These are phyloP conservation scores for Suillus plorans DNA, from an alignment of 768 basidiomycete species.

Conservation along the genomic window DNA sequence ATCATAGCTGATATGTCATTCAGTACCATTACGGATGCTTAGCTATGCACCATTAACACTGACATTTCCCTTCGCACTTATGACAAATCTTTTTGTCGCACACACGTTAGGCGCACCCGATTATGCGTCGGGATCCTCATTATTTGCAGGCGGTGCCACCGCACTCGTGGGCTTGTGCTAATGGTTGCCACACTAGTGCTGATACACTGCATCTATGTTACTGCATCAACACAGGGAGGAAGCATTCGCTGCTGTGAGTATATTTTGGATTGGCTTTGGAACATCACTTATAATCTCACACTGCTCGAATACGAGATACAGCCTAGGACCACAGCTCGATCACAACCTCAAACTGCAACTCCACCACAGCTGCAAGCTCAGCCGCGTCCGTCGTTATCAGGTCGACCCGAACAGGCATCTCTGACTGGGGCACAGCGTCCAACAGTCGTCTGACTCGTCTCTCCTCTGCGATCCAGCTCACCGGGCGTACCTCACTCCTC, in stretches of 20 bases:
- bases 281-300: constrained; percentile 7
- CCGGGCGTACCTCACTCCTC: constrained; percentile 13
- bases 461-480: constrained; percentile 2
- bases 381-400: constrained; percentile 3
- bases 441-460: neutral
- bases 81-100: constrained; percentile 85
- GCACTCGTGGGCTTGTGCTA: constrained; percentile 64
- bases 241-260: constrained; percentile 55
- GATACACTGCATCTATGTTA: constrained; percentile 69
- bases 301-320: constrained; percentile 43
- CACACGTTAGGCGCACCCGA: constrained; percentile 71
- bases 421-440: neutral
- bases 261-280: neutral
- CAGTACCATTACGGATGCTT: constrained; percentile 69
- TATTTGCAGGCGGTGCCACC: constrained; percentile 77
- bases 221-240: constrained; percentile 57
- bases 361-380: constrained; percentile 18
- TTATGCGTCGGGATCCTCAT: constrained; percentile 70
- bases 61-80: constrained; percentile 78
- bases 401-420: constrained; percentile 3
- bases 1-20: neutral
- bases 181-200: constrained; percentile 38
- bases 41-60: constrained; percentile 72
- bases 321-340: constrained; percentile 13
- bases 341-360: constrained; percentile 16